A percentile compares a stretch with the other conserved stretches of the same genome.
Evolutionary conservation across 2,329 filamentous ascomycete genomes (phyloP).

Genomic region (Phialemoniopsis sp.): DNA sequence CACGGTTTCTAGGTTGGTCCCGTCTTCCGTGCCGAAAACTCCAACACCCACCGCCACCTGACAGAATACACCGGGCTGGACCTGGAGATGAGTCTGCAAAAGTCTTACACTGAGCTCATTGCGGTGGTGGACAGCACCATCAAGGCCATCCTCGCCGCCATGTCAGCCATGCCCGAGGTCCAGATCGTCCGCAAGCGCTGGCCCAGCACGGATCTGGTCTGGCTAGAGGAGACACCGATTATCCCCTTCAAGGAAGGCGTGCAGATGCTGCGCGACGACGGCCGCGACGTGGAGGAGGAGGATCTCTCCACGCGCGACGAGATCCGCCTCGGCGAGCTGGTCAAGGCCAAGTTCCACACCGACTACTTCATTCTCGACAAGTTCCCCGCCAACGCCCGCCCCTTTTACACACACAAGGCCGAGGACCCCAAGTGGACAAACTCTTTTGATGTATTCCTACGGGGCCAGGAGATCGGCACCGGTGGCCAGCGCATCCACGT

Average conservation of each 20-base stretch:
- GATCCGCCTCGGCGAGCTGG: slow-evolving; percentile 76
- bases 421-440: slow-evolving; percentile 73
- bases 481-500: slow-evolving; percentile 93
- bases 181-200: slow-evolving; percentile 78
- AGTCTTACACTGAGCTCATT: slow-evolving; percentile 86
- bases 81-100: slow-evolving; percentile 86
- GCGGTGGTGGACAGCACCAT: slow-evolving; percentile 74
- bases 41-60: slow-evolving; percentile 89
- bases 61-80: slow-evolving; percentile 93
- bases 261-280: slow-evolving; percentile 73
- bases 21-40: slow-evolving; percentile 92
- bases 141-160: slow-evolving; percentile 64
- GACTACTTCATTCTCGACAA: slow-evolving; percentile 96
- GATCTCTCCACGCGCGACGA: slow-evolving; percentile 84
- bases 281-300: slow-evolving; percentile 61
- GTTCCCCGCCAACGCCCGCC: slow-evolving; percentile 78
- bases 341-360: slow-evolving; percentile 81
- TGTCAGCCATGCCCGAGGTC: slow-evolving; percentile 54
- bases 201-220: slow-evolving; percentile 81
- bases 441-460: slow-evolving; percentile 92
- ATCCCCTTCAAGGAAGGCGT: slow-evolving; percentile 78
- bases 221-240: slow-evolving; percentile 79
- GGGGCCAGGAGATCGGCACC: slow-evolving; percentile 88
- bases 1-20: slow-evolving; percentile 54
- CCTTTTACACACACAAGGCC: slow-evolving; percentile 90